A percentile compares a stretch with the other conserved stretches of the same genome.
These are phyloP conservation scores for Salvia miltiorrhiza DNA, from an alignment of 257 asterid species.

Conservation along the genomic window DNA sequence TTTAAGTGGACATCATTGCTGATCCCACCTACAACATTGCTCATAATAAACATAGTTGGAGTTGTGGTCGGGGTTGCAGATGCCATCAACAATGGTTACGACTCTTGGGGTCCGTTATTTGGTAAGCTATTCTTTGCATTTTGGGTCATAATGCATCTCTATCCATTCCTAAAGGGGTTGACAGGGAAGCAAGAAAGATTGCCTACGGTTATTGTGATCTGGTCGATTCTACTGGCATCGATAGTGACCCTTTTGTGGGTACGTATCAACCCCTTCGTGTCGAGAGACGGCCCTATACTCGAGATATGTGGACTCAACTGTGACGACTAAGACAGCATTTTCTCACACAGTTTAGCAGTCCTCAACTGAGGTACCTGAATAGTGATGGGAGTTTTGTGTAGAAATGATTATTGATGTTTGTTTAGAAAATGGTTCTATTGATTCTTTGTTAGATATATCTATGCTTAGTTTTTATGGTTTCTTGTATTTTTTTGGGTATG, in stretches of 20 bases:
- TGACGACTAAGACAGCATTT: constrained; percentile 32
- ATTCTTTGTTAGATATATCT: constrained; percentile 25
- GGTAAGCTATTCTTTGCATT: constrained; percentile 68
- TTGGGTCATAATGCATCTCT: constrained; percentile 82
- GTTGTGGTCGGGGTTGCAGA: constrained; percentile 67
- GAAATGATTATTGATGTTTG: constrained; percentile 17
- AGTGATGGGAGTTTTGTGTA: constrained; percentile 5
- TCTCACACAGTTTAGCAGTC: too few relatives aligned
- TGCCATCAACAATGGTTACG: constrained; percentile 79
- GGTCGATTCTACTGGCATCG: constrained; percentile 78
- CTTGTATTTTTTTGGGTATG: background rate
- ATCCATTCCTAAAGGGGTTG: constrained; percentile 84
- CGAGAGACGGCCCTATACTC: constrained; percentile 72
- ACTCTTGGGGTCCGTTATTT: constrained; percentile 83
- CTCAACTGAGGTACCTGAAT: too few relatives aligned
- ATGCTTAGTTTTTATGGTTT: background rate
- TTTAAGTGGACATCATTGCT: constrained; percentile 81
- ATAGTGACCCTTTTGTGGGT: constrained; percentile 77
- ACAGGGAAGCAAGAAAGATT: constrained; percentile 58
- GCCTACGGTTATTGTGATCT: constrained; percentile 76
- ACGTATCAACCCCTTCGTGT: constrained; percentile 71
- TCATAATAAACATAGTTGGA: constrained; percentile 62
- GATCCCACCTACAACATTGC: constrained; percentile 67
- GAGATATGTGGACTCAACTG: constrained; percentile 80
- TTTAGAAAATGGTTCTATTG: constrained; percentile 24